A percentile compares a stretch with the other conserved stretches of the same genome.
These are phyloP conservation scores for Lasiodiplodia theobromae DNA, from an alignment of 2,329 filamentous ascomycete genomes.

Conservation along the genomic window DNA sequence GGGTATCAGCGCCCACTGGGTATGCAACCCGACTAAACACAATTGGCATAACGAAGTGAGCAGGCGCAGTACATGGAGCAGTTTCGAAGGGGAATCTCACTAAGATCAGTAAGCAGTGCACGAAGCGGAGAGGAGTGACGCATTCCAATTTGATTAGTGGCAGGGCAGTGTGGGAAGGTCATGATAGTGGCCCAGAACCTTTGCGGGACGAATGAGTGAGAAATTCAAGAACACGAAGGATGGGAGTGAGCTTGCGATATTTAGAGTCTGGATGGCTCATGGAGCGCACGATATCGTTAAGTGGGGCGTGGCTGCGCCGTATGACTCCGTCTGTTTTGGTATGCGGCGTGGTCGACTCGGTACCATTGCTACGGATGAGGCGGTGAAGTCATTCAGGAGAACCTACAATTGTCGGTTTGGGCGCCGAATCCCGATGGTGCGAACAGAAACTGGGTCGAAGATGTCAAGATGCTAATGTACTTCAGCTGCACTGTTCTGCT, in stretches of 20 bases:
- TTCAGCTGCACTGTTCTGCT: neutral
- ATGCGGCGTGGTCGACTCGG: neutral
- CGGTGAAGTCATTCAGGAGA: neutral
- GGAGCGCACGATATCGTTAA: neutral
- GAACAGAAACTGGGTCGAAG: neutral
- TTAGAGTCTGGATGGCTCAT: neutral
- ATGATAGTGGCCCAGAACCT: neutral
- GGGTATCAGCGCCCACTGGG: no score
- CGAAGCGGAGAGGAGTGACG: neutral
- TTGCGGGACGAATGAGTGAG: neutral
- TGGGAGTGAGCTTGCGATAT: neutral
- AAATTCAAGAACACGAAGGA: neutral
- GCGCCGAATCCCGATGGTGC: neutral
- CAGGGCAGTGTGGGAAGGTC: neutral
- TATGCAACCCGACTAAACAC: no score
- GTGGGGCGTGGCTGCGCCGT: neutral
- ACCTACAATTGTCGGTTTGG: neutral
- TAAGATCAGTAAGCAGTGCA: neutral
- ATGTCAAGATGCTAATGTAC: neutral
- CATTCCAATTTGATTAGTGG: neutral
- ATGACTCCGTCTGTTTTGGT: neutral
- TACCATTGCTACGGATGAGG: neutral
- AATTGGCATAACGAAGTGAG: no score
- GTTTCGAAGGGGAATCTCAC: neutral
- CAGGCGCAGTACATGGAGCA: neutral